phyloP scores from a whole-genome alignment of 225 moss, liverwort and hornwort genomes.

The Climacium dendroides region DNA sequence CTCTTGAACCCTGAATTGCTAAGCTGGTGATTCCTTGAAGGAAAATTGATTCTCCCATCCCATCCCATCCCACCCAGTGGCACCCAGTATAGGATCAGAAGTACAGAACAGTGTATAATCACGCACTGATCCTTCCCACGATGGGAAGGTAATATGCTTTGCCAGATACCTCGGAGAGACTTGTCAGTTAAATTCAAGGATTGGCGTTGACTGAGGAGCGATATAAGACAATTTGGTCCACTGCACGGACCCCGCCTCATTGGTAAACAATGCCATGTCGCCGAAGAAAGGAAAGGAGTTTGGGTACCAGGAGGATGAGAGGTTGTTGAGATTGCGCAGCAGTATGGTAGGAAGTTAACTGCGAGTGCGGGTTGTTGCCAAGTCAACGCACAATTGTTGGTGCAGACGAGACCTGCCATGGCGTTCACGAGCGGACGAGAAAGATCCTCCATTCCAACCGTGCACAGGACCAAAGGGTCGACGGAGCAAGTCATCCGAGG shows the following conservation, averaged over 20 bases:
- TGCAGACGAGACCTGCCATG: background rate
- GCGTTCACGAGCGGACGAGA: background rate
- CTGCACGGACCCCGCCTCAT: background rate
- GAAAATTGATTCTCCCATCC: background rate
- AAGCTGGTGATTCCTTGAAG: background rate
- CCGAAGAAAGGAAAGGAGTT: background rate
- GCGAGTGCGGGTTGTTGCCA: no score
- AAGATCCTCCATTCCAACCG: background rate
- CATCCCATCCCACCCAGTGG: background rate
- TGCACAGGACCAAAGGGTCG: background rate
- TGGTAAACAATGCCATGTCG: background rate
- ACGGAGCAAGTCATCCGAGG: background rate
- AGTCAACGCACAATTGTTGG: background rate
- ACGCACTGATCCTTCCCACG: background rate
- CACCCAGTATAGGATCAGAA: background rate
- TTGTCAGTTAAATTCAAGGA: background rate
- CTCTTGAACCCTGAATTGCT: background rate
- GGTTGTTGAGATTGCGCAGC: background rate
- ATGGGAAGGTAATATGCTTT: background rate
- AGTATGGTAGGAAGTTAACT: accelerated
- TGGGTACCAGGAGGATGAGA: background rate
- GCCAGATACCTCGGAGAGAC: background rate
- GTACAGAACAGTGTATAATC: background rate
- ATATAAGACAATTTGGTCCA: background rate
- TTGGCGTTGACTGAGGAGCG: background rate